A percentile compares a stretch with the other conserved stretches of the same genome.
These are phyloP conservation scores for Candida ortonii DNA, from an alignment of 805 yeast species.

Conservation along the genomic window DNA sequence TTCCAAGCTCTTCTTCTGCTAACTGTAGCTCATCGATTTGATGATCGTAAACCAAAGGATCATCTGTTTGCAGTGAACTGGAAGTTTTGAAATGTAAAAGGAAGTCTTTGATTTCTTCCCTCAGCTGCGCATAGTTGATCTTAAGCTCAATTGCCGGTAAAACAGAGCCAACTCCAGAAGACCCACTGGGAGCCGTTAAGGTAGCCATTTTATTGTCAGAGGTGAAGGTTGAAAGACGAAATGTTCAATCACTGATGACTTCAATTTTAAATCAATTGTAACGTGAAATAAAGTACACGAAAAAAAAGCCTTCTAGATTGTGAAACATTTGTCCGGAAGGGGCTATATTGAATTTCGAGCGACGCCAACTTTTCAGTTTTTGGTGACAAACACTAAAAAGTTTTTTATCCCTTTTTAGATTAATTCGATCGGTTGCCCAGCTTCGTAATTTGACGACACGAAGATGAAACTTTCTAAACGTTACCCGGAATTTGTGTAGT, in stretches of 20 bases:
- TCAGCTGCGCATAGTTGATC: slow-evolving; percentile 63
- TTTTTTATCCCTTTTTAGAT: background rate
- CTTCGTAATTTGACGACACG: slow-evolving; percentile 7
- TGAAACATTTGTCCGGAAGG: too few species aligned
- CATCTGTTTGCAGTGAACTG: slow-evolving; percentile 23
- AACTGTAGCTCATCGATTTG: slow-evolving; percentile 30
- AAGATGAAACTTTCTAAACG: slow-evolving; percentile 1
- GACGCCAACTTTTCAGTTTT: too few species aligned
- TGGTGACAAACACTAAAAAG: too few species aligned
- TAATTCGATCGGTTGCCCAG: background rate
- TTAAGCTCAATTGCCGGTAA: slow-evolving; percentile 29
- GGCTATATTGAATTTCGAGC: too few species aligned
- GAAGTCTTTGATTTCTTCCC: slow-evolving; percentile 59
- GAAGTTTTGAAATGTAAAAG: slow-evolving; percentile 60
- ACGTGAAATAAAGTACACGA: too few species aligned
- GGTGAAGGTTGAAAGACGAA: background rate
- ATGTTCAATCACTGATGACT: slow-evolving; percentile 1
- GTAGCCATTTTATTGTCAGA: slow-evolving; percentile 21
- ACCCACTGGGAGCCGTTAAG: slow-evolving; percentile 18
- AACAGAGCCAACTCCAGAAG: slow-evolving; percentile 21
- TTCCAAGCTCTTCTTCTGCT: slow-evolving; percentile 27
- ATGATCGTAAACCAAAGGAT: slow-evolving; percentile 36
- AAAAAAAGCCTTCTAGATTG: too few species aligned
- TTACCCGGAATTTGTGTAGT: too few species aligned
- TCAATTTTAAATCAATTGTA: too few species aligned